Conservation (phyloP, 495 filamentous ascomycete genomes). For the Aspergillus heteromorphus region DNA sequence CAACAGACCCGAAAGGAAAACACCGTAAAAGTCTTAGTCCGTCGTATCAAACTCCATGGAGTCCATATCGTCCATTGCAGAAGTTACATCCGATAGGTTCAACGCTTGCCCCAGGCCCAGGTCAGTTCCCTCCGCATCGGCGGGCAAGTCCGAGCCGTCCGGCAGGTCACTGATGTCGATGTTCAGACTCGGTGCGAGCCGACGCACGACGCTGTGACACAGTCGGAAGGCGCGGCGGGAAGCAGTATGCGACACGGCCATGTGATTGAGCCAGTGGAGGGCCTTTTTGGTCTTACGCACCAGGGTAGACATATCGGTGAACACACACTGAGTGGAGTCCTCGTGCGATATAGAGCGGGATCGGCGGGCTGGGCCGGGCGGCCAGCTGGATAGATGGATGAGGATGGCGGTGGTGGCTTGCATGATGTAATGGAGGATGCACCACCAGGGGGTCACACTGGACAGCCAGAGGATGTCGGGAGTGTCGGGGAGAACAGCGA, state of each 20-base stretch:
- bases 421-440: conserved; percentile 55
- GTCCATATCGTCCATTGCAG: conserved; percentile 33
- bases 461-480: conserved; percentile 39
- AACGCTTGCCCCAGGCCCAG: conserved; percentile 14
- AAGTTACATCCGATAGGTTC: conserved; percentile 34
- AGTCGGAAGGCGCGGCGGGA: conserved; percentile 47
- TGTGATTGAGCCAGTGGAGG: conserved; percentile 42
- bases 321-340: not conserved
- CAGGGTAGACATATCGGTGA: conserved; percentile 24
- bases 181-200: conserved; percentile 21
- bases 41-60: not conserved
- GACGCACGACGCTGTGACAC: conserved; percentile 23
- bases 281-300: conserved; percentile 44
- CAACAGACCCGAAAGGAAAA: not conserved
- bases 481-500: conserved; percentile 44
- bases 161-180: conserved; percentile 32
- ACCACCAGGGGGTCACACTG: conserved; percentile 54
- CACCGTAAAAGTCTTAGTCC: not conserved
- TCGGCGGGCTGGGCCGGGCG: not conserved
- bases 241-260: conserved; percentile 35
- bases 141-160: conserved; percentile 3
- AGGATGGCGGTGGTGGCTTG: conserved; percentile 55
- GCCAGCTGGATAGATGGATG: conserved; percentile 42
- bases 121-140: not conserved
- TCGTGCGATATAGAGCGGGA: not conserved